phyloP scores from a whole-genome alignment of 768 basidiomycete genomes.

The Hemileccinum rubropunctum region DNA sequence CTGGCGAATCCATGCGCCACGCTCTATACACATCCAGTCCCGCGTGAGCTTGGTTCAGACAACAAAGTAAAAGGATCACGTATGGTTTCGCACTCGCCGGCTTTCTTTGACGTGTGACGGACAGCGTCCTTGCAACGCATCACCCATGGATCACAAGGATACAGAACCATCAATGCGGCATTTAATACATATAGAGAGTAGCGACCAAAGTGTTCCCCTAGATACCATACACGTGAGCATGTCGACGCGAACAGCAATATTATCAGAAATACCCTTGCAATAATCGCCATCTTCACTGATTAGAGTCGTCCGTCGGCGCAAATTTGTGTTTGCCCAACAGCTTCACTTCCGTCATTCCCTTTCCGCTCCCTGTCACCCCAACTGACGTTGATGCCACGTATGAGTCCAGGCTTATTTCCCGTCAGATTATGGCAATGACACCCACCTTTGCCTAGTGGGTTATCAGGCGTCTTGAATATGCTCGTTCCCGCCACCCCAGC shows the following conservation, averaged over 20 bases:
- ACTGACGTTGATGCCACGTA: conserved; percentile 43
- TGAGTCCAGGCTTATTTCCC: conserved; percentile 6
- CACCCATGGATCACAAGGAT: no score
- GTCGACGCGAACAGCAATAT: background rate
- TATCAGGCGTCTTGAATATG: conserved; percentile 93
- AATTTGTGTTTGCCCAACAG: conserved; percentile 77
- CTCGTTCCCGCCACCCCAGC: conserved; percentile 86
- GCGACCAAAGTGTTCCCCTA: conserved; percentile 19
- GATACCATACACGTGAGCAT: conserved; percentile 9
- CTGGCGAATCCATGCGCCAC: no score
- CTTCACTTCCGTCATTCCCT: conserved; percentile 82
- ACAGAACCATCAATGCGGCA: no score
- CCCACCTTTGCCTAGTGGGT: conserved; percentile 81
- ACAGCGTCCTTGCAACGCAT: no score
- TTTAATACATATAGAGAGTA: conserved; percentile 22
- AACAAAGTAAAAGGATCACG: no score
- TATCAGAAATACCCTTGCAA: conserved; percentile 8
- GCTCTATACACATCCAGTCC: no score
- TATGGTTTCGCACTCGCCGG: no score
- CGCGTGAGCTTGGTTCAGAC: no score
- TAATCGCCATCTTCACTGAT: conserved; percentile 24
- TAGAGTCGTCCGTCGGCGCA: conserved; percentile 44
- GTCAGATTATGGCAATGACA: conserved; percentile 22
- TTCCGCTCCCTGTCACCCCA: conserved; percentile 88
- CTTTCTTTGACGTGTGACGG: no score